A percentile compares a stretch with the other conserved stretches of the same genome.
These are phyloP conservation scores for Blastobotrys malaysiensis DNA, from an alignment of 1,139 yeast species.

Conservation along the genomic window DNA sequence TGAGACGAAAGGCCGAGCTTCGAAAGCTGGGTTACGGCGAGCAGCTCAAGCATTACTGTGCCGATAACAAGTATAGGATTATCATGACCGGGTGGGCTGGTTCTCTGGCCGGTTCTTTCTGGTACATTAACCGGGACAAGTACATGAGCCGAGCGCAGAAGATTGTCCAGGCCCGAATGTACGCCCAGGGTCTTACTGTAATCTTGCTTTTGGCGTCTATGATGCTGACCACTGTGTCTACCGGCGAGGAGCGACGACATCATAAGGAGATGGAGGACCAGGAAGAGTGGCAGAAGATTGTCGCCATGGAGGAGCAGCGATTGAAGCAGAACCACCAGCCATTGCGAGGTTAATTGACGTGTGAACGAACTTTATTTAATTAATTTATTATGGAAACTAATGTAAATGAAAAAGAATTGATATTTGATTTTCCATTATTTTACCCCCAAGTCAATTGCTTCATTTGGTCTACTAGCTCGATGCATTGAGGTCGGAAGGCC, in stretches of 20 bases:
- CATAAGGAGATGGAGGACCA: slow-evolving; percentile 35
- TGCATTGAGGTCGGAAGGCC: no score
- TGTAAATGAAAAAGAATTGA: not conserved
- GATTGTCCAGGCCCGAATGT: slow-evolving; percentile 90
- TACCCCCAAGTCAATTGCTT: no score
- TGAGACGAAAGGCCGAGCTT: slow-evolving; percentile 2
- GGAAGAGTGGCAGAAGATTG: slow-evolving; percentile 29
- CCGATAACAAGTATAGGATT: slow-evolving; percentile 64
- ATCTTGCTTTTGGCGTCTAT: slow-evolving; percentile 33
- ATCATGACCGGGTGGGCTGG: slow-evolving; percentile 83
- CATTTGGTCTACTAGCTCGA: no score
- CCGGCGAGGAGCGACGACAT: slow-evolving; percentile 30
- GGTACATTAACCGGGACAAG: slow-evolving; percentile 65
- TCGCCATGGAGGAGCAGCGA: slow-evolving; percentile 27
- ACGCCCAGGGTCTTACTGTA: slow-evolving; percentile 71
- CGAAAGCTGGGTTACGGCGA: slow-evolving; percentile 9
- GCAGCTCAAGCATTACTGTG: slow-evolving; percentile 12
- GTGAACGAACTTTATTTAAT: not conserved
- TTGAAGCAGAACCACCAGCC: slow-evolving; percentile 11
- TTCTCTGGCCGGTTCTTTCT: slow-evolving; percentile 81
- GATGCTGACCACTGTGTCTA: slow-evolving; percentile 25
- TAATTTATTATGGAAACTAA: not conserved
- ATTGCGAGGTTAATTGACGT: not conserved
- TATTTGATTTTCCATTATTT: not conserved
- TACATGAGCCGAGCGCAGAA: slow-evolving; percentile 77